Evolutionary conservation across 306 rosid genomes (phyloP).

Genomic region (barrel medic (Medicago truncatula)): DNA sequence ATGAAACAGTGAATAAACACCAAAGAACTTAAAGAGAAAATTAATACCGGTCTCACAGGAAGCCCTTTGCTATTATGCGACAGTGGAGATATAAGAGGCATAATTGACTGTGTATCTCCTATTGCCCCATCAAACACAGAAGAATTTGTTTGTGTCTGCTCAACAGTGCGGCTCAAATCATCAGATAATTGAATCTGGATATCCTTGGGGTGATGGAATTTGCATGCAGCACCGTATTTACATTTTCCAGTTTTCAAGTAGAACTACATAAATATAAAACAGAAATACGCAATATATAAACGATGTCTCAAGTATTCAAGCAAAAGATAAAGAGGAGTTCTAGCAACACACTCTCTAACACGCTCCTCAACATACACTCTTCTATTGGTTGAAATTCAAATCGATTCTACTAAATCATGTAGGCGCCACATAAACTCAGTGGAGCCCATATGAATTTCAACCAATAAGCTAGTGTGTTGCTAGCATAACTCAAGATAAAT

Average conservation of each 20-base stretch:
- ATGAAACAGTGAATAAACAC: conserved; percentile 32
- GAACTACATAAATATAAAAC: conserved; percentile 62
- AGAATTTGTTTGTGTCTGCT: conserved; percentile 47
- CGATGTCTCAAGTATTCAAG: conserved; percentile 27
- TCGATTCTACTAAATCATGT: neutral
- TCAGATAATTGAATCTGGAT: conserved; percentile 61
- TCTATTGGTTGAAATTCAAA: neutral
- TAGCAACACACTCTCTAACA: neutral
- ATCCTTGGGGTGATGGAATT: conserved; percentile 93
- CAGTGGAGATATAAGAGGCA: conserved; percentile 57
- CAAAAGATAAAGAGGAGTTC: conserved; percentile 10
- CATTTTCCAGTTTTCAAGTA: conserved; percentile 93
- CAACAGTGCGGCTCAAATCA: conserved; percentile 56
- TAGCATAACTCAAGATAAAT: conserved; percentile 32
- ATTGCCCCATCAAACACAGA: conserved; percentile 46
- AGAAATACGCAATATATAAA: conserved; percentile 35
- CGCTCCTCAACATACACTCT: neutral
- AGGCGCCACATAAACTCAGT: neutral
- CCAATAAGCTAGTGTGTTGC: neutral
- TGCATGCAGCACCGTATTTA: conserved; percentile 82
- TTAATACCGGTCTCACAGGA: conserved; percentile 85
- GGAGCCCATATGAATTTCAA: neutral
- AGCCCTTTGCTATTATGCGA: conserved; percentile 89
- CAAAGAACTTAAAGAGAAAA: conserved; percentile 27
- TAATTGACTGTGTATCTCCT: conserved; percentile 51